These are phyloP conservation scores for Mrakia frigida DNA, from an alignment of 768 basidiomycete species.

Conservation along the genomic window DNA sequence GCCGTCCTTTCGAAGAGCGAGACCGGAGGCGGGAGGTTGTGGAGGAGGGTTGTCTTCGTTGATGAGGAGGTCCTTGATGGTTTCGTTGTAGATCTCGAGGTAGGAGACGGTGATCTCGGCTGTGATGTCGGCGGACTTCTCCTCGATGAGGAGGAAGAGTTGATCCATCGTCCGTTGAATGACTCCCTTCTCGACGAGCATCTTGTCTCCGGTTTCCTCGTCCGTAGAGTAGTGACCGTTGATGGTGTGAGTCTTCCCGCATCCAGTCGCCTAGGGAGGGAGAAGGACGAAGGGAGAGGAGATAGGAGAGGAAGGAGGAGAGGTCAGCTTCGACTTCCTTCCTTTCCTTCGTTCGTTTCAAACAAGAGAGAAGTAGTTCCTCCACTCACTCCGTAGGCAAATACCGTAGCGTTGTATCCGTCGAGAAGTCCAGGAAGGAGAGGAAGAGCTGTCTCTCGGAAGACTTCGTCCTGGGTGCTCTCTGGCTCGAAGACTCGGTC, in stretches of 20 bases:
- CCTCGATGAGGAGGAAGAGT: constrained; percentile 86
- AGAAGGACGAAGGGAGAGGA: not conserved
- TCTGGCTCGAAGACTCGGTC: constrained; percentile 84
- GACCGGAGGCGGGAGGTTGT: constrained; percentile 58
- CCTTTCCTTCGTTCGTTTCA: not conserved
- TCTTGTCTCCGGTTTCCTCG: constrained; percentile 60
- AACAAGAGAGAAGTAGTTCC: not conserved
- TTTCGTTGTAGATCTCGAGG: constrained; percentile 98
- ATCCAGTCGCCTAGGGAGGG: constrained; percentile 84
- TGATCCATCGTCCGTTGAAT: constrained; percentile 97
- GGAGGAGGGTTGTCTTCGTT: constrained; percentile 54
- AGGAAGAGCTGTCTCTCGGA: constrained; percentile 76
- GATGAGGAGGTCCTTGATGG: constrained; percentile 87
- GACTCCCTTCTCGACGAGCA: constrained; percentile 53
- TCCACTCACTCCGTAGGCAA: constrained; percentile 87
- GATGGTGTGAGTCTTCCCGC: constrained; percentile 98
- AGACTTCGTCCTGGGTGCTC: constrained; percentile 78
- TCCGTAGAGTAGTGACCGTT: constrained; percentile 56
- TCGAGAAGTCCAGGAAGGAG: constrained; percentile 78
- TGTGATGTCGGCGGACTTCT: constrained; percentile 75
- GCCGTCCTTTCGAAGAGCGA: constrained; percentile 91
- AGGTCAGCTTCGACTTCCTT: not conserved
- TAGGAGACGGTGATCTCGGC: constrained; percentile 88
- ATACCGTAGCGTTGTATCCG: constrained; percentile 94
- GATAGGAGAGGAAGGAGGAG: not conserved